These are phyloP conservation scores for Fraxinus ornus DNA, from an alignment of 305 asterid species.

Conservation along the genomic window DNA sequence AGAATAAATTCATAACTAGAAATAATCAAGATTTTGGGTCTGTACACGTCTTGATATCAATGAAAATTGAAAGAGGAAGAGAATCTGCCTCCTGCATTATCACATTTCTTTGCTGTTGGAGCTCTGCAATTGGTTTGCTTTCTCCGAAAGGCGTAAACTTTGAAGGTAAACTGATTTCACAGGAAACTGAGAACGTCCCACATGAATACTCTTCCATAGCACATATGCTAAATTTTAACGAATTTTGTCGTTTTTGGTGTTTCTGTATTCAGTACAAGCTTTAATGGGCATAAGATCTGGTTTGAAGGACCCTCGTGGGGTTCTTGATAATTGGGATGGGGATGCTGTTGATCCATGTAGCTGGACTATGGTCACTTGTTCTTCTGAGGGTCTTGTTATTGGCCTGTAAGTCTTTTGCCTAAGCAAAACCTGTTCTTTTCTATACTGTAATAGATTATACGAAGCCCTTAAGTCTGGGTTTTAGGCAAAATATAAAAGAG, in stretches of 20 bases:
- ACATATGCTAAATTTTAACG: not conserved
- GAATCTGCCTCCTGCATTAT: constrained; percentile 38
- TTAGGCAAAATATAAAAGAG: not conserved
- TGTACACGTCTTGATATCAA: constrained; percentile 11
- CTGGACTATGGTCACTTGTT: constrained; percentile 96
- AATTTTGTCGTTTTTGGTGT: not conserved
- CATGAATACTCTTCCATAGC: not conserved
- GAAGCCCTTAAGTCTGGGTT: not conserved
- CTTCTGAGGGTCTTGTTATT: constrained; percentile 68
- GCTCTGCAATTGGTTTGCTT: constrained; percentile 56
- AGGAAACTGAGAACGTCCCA: not conserved
- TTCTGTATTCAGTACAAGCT: constrained; percentile 70
- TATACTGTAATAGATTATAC: not conserved
- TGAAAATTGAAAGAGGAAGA: constrained; percentile 39
- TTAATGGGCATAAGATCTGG: constrained; percentile 70
- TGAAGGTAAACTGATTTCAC: constrained; percentile 62
- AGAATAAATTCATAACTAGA: not conserved
- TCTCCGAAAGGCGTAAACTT: constrained; percentile 94
- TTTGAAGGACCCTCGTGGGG: constrained; percentile 82
- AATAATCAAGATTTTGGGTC: not conserved
- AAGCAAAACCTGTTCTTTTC: not conserved
- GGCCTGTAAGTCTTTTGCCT: constrained; percentile 63
- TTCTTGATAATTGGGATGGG: constrained; percentile 94
- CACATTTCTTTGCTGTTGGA: constrained; percentile 37
- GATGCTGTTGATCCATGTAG: constrained; percentile 97